Conservation (phyloP, 768 basidiomycete species). For the Imleria badia region DNA sequence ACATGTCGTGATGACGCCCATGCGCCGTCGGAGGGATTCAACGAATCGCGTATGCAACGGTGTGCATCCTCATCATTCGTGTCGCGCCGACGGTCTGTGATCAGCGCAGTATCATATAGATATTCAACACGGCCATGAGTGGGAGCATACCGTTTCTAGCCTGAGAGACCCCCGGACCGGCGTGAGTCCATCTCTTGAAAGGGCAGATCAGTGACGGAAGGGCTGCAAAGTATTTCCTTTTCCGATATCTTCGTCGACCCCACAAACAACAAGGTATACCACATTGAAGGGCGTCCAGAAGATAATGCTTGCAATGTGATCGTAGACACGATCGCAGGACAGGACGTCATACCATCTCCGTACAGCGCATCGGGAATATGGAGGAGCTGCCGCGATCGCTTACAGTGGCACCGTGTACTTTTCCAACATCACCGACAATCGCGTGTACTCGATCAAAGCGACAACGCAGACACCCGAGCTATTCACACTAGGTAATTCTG, state of each 20-base stretch:
- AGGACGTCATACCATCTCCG: conserved; percentile 52
- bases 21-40: too few relatives aligned
- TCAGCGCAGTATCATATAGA: too few relatives aligned
- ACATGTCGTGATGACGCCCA: too few relatives aligned
- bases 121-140: too few relatives aligned
- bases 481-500: conserved; percentile 58
- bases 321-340: conserved; percentile 44
- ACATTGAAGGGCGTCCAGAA: conserved; percentile 58
- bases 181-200: conserved; percentile 26
- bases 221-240: conserved; percentile 29
- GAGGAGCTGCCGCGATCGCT: conserved; percentile 60
- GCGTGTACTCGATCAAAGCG: conserved; percentile 45
- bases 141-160: too few relatives aligned
- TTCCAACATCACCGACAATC: conserved; percentile 52
- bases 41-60: too few relatives aligned
- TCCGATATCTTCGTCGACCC: conserved; percentile 55
- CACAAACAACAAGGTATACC: conserved; percentile 44
- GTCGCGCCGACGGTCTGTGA: too few relatives aligned
- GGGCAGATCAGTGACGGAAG: not conserved
- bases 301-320: conserved; percentile 57
- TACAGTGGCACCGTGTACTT: conserved; percentile 55
- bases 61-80: too few relatives aligned
- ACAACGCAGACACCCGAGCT: conserved; percentile 37
- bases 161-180: too few relatives aligned
- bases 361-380: conserved; percentile 71